Evolutionary conservation across 129 eudicot species (phyloP).

Genomic region (Flaveria ramosissima): DNA sequence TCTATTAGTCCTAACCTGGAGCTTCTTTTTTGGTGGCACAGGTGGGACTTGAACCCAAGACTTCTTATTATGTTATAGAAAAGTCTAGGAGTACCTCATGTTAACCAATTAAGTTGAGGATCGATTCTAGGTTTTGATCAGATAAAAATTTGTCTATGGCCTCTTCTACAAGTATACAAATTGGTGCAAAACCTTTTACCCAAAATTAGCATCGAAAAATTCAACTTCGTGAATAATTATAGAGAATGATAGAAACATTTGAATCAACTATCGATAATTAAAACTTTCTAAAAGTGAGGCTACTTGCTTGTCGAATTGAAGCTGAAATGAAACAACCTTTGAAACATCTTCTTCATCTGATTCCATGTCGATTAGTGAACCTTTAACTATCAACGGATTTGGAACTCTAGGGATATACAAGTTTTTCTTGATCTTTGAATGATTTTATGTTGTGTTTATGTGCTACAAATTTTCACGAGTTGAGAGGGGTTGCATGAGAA

Average conservation of each 20-base stretch:
- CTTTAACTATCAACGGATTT: not conserved
- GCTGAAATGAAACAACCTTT: constrained; percentile 78
- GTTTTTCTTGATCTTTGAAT: not conserved
- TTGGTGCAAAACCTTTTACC: not conserved
- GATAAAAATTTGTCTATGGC: not conserved
- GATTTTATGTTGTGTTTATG: not conserved
- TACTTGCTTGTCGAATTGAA: constrained; percentile 93
- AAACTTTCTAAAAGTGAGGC: constrained; percentile 48
- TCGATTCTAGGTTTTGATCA: not conserved
- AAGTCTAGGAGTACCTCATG: too few species aligned
- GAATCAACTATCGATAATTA: not conserved
- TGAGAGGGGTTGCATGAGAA: too few species aligned
- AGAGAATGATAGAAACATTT: not conserved
- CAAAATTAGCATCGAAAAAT: not conserved
- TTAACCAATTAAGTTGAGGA: not conserved
- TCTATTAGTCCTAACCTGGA: too few species aligned
- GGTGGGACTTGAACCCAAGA: too few species aligned
- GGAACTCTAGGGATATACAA: not conserved
- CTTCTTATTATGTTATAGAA: too few species aligned
- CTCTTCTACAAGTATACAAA: not conserved
- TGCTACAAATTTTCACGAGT: not conserved
- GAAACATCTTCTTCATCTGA: constrained; percentile 55
- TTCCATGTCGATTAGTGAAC: constrained; percentile 53
- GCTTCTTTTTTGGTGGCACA: too few species aligned
- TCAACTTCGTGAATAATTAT: not conserved